Base-by-base conservation (phyloP, 768 basidiomycete genomes). In the Auriscalpium vulgare region DNA sequence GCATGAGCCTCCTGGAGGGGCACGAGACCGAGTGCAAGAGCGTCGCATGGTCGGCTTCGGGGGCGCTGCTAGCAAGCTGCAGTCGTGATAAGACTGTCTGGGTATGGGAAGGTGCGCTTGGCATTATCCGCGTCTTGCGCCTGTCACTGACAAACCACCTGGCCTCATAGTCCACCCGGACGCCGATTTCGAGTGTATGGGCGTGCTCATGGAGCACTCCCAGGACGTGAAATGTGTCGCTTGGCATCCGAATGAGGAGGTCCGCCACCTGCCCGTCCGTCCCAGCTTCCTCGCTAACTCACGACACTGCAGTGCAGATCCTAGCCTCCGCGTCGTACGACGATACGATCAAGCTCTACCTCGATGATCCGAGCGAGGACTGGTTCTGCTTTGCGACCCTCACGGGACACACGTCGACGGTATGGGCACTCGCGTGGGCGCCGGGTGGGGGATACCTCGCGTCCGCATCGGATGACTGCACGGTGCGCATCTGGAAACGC, bases 321-420 rank as follows among this genome's bases (percentile, higher is more conserved):
- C 84, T 99, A 54, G 95, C 95, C 29, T 97, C 95, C 2, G 91
- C 84, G 4, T 97, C 95, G 0, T 99, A 98, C 72, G 97, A 99
- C 66, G 95, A 97, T 63, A 92, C 89, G 2, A 88, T 99, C 68
- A 92, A 91, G 58, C 81, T 99, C 34, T 94, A 95, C 70, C 72
- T 89, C 53, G 94, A 98, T 64, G 95, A 97, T 67, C 92, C 92
- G 0, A 82, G 83, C 29, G 91, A 95, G 59, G 97, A 99, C 68
- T 98, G 97, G 93, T 90, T 81, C 63, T 87, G 86, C 65, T 88
- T 93, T 60, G 69, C 82, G 56, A 95, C 93, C 1, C 77, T 97
- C 3, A 78, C 78, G 0, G 91, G 89, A 9, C 93, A 97, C 64
- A 64, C 74, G 0, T 91, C 88, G 11, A 99, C 97, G 0, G 94